phyloP scores from a whole-genome alignment of 441 rosid genomes.

The Brassica hybrid region DNA sequence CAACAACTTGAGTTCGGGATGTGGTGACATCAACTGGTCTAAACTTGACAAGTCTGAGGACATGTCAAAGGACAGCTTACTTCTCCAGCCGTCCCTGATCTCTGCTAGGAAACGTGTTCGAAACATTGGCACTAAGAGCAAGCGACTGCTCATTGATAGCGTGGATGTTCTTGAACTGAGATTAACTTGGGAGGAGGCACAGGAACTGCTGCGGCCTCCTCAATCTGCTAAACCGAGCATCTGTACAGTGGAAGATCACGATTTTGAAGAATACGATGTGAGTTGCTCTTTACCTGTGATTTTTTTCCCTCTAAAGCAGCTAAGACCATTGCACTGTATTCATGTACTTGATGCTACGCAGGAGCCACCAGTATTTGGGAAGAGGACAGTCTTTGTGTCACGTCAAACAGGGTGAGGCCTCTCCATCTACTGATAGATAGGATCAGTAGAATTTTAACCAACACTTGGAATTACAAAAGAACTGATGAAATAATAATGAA shows the following conservation, averaged over 20 bases:
- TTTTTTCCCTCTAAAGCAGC: slow-evolving; percentile 11
- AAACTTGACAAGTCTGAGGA: slow-evolving; percentile 63
- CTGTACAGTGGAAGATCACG: slow-evolving; percentile 64
- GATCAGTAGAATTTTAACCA: neutral
- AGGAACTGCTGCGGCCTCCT: slow-evolving; percentile 76
- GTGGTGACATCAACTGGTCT: slow-evolving; percentile 64
- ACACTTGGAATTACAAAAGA: slow-evolving; percentile 21
- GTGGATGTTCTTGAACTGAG: slow-evolving; percentile 72
- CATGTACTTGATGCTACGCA: slow-evolving; percentile 40
- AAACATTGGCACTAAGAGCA: slow-evolving; percentile 70
- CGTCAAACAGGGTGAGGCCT: slow-evolving; percentile 68
- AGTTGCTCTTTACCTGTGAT: slow-evolving; percentile 25
- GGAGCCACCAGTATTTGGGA: slow-evolving; percentile 85
- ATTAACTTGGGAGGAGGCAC: slow-evolving; percentile 82
- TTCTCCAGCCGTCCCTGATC: slow-evolving; percentile 50
- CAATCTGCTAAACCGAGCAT: slow-evolving; percentile 59
- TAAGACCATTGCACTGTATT: slow-evolving; percentile 3
- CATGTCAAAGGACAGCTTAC: slow-evolving; percentile 54
- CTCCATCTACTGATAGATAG: slow-evolving; percentile 25
- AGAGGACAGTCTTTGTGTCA: slow-evolving; percentile 60
- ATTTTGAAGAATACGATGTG: slow-evolving; percentile 81
- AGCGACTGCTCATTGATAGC: slow-evolving; percentile 69
- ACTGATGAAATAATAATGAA: slow-evolving; percentile 1
- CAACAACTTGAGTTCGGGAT: slow-evolving; percentile 62
- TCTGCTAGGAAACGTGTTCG: slow-evolving; percentile 69